Conservation (phyloP, 2,329 filamentous ascomycete species). For the Madurella mycetomatis region DNA sequence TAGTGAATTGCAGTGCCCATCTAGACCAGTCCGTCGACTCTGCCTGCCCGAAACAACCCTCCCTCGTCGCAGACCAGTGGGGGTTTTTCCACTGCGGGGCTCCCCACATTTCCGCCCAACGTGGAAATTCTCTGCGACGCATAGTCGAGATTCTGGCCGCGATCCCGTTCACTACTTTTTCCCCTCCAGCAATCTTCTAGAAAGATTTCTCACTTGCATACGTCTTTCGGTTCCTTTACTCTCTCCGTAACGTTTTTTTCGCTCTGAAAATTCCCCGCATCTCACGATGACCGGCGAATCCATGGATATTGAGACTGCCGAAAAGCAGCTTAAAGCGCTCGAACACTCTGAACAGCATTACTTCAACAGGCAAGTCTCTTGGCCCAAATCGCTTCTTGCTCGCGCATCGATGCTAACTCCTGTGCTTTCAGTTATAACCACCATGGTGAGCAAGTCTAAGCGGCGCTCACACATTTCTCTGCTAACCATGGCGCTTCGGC, state of each 20-base stretch:
- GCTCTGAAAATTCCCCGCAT: background rate
- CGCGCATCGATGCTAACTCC: constrained; percentile 33
- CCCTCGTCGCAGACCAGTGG: too few species aligned
- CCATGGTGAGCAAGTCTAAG: constrained; percentile 64
- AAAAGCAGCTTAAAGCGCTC: constrained; percentile 65
- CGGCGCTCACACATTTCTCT: constrained; percentile 7
- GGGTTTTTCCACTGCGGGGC: background rate
- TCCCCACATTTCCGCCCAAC: background rate
- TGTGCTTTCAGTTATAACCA: constrained; percentile 76
- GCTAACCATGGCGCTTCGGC: constrained; percentile 32
- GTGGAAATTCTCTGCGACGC: background rate
- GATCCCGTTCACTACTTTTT: too few species aligned
- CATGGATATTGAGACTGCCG: constrained; percentile 57
- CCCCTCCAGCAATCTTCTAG: too few species aligned
- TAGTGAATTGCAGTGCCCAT: too few species aligned
- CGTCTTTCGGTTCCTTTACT: background rate
- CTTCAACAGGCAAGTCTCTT: constrained; percentile 76
- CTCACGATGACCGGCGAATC: constrained; percentile 41
- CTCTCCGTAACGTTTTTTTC: background rate
- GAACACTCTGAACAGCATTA: constrained; percentile 97
- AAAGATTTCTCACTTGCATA: background rate
- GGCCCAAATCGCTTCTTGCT: background rate
- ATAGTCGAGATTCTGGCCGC: too few species aligned
- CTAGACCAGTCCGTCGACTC: too few species aligned
- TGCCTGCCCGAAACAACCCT: too few species aligned